Percentiles rank a stretch among this genome's conserved stretches.
phyloP scores from a whole-genome alignment of 2,329 filamentous ascomycete genomes.

The Apiospora malaysiana region DNA sequence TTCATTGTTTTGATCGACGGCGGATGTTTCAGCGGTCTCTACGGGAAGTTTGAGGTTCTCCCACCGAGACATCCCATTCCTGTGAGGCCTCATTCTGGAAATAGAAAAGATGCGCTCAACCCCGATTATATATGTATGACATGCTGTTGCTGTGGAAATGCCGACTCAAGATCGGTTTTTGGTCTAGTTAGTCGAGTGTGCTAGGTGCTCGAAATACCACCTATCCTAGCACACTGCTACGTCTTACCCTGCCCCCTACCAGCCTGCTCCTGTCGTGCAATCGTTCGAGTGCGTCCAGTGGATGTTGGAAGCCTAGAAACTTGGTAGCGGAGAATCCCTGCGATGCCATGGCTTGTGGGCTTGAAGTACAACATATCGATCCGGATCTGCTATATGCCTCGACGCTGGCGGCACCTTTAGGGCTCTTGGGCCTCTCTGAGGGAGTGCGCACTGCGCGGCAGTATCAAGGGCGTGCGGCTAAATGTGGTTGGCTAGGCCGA shows the following conservation, averaged over 20 bases:
- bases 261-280: background rate
- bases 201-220: background rate
- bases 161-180: background rate
- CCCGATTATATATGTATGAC: background rate
- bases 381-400: background rate
- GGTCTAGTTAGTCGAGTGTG: background rate
- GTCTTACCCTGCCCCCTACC: background rate
- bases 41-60: background rate
- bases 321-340: constrained; percentile 12
- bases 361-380: background rate
- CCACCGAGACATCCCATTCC: constrained; percentile 12
- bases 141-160: constrained; percentile 10
- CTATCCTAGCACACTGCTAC: background rate
- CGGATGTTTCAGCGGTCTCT: constrained; percentile 5
- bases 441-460: constrained; percentile 6
- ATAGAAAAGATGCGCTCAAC: background rate
- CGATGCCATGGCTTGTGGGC: background rate
- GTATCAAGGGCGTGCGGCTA: background rate
- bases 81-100: background rate
- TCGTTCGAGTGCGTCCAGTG: background rate
- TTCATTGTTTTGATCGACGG: constrained; percentile 5
- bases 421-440: background rate
- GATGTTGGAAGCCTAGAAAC: background rate
- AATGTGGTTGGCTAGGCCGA: background rate
- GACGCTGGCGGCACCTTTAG: background rate